Evolutionary conservation across 2,329 filamentous ascomycete genomes (phyloP).

Genomic region (Aspergillus sp.): DNA sequence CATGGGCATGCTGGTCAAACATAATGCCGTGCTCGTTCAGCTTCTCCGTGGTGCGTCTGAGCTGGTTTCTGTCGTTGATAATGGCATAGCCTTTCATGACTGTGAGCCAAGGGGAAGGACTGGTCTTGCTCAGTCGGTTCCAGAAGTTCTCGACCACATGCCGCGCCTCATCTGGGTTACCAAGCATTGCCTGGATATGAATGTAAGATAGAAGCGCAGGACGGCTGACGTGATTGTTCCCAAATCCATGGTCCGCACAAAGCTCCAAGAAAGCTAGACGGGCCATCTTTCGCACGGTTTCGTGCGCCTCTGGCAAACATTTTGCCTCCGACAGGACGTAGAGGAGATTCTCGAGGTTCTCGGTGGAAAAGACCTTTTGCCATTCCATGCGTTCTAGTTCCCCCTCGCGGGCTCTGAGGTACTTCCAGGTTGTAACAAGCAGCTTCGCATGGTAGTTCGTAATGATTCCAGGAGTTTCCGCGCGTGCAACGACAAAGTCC

Average conservation of each 20-base stretch:
- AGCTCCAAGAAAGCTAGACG: conserved; percentile 40
- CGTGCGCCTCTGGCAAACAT: conserved; percentile 40
- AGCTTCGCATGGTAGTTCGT: conserved; percentile 68
- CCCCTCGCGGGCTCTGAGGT: conserved; percentile 52
- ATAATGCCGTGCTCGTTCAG: conserved; percentile 56
- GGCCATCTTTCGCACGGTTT: conserved; percentile 44
- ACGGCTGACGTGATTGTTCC: conserved; percentile 35
- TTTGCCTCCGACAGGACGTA: conserved; percentile 40
- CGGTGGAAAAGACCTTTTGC: conserved; percentile 40
- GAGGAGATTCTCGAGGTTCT: conserved; percentile 45
- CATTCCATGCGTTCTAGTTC: conserved; percentile 36
- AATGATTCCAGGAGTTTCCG: conserved; percentile 53
- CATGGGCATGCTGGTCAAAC: conserved; percentile 46
- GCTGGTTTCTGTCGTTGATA: conserved; percentile 60
- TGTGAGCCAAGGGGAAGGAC: conserved; percentile 47
- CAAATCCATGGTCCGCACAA: conserved; percentile 47
- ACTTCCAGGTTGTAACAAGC: conserved; percentile 60
- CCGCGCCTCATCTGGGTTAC: conserved; percentile 57
- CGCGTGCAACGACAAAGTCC: conserved; percentile 63
- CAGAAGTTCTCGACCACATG: conserved; percentile 48
- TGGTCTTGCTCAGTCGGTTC: conserved; percentile 33
- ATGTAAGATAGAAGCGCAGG: conserved; percentile 51
- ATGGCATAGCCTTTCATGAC: conserved; percentile 64
- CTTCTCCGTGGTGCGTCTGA: conserved; percentile 58
- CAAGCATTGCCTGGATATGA: conserved; percentile 56